Conservation (phyloP, 805 yeast species). For the Wickerhamomyces pijperi region DNA sequence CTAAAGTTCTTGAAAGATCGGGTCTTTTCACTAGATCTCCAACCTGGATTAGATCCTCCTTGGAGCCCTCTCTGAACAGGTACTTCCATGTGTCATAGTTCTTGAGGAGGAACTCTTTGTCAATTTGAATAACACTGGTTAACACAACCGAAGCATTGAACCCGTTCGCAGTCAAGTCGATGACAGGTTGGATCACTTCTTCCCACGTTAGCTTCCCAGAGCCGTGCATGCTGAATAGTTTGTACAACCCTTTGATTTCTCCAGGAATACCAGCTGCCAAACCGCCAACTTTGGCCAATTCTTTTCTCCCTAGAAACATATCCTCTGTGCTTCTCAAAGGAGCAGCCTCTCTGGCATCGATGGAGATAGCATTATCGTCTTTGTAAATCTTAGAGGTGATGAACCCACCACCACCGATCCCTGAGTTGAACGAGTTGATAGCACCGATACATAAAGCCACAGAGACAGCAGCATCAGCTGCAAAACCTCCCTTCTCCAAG, state of each 20-base stretch:
- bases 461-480: slow-evolving; percentile 90
- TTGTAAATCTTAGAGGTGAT: slow-evolving; percentile 33
- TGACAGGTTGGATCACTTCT: slow-evolving; percentile 67
- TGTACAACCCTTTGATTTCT: slow-evolving; percentile 74
- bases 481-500: slow-evolving; percentile 43
- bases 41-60: slow-evolving; percentile 24
- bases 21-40: slow-evolving; percentile 60
- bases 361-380: slow-evolving; percentile 40
- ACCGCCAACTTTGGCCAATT: slow-evolving; percentile 64
- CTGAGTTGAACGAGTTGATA: slow-evolving; percentile 71
- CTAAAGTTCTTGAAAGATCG: slow-evolving; percentile 54
- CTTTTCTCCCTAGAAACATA: slow-evolving; percentile 47
- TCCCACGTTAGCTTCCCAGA: slow-evolving; percentile 65
- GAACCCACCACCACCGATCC: slow-evolving; percentile 90
- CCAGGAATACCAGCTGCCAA: slow-evolving; percentile 89
- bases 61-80: slow-evolving; percentile 26
- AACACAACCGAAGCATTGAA: slow-evolving; percentile 41
- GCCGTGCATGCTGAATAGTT: slow-evolving; percentile 47
- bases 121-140: slow-evolving; percentile 29
- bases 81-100: slow-evolving; percentile 44
- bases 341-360: slow-evolving; percentile 87
- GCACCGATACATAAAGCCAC: slow-evolving; percentile 84
- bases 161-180: slow-evolving; percentile 53
- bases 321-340: slow-evolving; percentile 50
- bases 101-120: slow-evolving; percentile 21